phyloP scores from a whole-genome alignment of 2,329 filamentous ascomycete species.

The Penicillium sp. region DNA sequence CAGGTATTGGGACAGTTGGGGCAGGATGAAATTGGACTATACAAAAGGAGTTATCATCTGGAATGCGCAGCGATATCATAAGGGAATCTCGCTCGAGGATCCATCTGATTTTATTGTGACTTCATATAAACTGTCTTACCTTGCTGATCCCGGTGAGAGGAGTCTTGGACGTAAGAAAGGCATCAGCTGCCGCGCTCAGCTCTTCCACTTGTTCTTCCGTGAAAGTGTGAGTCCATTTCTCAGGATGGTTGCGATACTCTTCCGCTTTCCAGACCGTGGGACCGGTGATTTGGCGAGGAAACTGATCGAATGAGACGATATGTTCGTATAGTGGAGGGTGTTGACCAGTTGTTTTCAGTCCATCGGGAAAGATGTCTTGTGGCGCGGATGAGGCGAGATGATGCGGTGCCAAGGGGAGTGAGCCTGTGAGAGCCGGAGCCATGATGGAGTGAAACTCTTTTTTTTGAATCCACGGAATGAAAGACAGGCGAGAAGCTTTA shows the following conservation, averaged over 20 bases:
- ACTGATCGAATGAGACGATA: slow-evolving; percentile 61
- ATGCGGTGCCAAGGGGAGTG: slow-evolving; percentile 34
- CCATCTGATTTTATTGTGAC: too few relatives aligned
- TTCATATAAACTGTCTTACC: slow-evolving; percentile 24
- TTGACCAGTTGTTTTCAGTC: slow-evolving; percentile 65
- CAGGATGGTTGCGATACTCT: slow-evolving; percentile 57
- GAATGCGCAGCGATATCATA: too few relatives aligned
- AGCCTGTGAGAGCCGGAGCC: slow-evolving; percentile 38
- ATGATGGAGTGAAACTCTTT: slow-evolving; percentile 16
- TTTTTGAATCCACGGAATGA: too few relatives aligned
- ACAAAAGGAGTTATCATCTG: too few relatives aligned
- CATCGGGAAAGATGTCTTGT: slow-evolving; percentile 55
- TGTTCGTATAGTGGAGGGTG: slow-evolving; percentile 61
- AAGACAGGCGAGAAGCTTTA: neutral
- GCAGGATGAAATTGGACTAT: slow-evolving; percentile 56
- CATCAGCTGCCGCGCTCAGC: slow-evolving; percentile 60
- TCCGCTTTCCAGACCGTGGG: slow-evolving; percentile 66
- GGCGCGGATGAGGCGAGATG: slow-evolving; percentile 34
- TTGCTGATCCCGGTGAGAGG: slow-evolving; percentile 67
- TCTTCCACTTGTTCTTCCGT: slow-evolving; percentile 61
- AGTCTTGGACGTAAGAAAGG: slow-evolving; percentile 58
- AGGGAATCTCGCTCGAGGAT: too few relatives aligned
- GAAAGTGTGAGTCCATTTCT: slow-evolving; percentile 68
- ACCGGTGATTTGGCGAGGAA: slow-evolving; percentile 65
- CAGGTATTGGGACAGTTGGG: slow-evolving; percentile 51